Evolutionary conservation across 805 yeast genomes (phyloP), one percentile per base, ranked within the genome.

Genomic region (Pichia exigua): DNA sequence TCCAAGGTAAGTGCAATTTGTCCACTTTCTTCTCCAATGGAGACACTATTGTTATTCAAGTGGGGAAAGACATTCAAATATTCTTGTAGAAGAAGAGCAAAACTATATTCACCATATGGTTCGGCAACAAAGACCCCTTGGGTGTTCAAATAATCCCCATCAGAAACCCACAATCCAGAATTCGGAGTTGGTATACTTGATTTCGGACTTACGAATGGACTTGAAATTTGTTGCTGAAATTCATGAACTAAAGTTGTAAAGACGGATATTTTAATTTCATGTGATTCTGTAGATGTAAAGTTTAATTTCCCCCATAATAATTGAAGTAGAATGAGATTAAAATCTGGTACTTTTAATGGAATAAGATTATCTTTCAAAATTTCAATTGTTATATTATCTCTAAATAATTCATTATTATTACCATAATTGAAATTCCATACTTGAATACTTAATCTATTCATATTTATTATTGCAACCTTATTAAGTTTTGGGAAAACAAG

Each of bases 261-360:
- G 6, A 11, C 11, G 6, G 20, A 9, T 17, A 10, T 11, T 1
- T 35, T 35, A n/a, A n/a, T n/a, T 3, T 20, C 6, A 8, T 6
- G 39, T 2, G 39, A 35, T 10, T 35, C 39, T 7, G 39, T 7
- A 35, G 39, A 35, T 35, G 12, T 35, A n/a, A 2, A n/a, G 17
- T n/a, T 35, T 4, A 35, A n/a, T 35, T 35, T 35, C 20, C 20
- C 39, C 62, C 67, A 59, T 32, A 54, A 54, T 9, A 57, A 46
- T 46, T 66, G 67, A 10, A 65, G 45, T 30, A 64, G 53, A 8
- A 64, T 46, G 22, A 60, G 53, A 21, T 59, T 56, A 24, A 64
- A 64, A 44, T 63, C 58, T 1, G 65, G 63, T 1, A 61, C 58
- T 45, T 64, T 62, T n/a, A 65, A 49, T 10, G 64, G 62, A 17